Evolutionary conservation across 1,284 basidiomycete species (phyloP).

Genomic region (Puccinia brachypodii): DNA sequence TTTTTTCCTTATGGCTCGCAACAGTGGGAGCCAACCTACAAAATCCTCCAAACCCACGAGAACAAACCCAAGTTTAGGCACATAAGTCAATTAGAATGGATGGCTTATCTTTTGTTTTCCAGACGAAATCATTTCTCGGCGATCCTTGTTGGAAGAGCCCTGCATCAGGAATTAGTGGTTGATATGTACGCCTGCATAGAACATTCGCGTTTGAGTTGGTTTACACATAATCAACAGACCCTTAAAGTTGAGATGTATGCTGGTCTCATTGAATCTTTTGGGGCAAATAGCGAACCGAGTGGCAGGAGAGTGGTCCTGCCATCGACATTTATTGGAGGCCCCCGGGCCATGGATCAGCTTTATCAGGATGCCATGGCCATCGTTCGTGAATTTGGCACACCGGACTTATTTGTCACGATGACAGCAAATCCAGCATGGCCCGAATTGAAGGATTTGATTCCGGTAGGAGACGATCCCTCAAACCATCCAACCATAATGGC

Average conservation of each 20-base stretch:
- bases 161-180: conserved; percentile 3
- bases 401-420: conserved; percentile 59
- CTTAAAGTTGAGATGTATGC: conserved; percentile 52
- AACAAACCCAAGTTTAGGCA: conserved; percentile 52
- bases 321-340: conserved; percentile 57
- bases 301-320: conserved; percentile 55
- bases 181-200: conserved; percentile 15
- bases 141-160: conserved; percentile 57
- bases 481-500: conserved; percentile 62
- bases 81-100: conserved; percentile 16
- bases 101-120: background rate
- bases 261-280: background rate
- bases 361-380: conserved; percentile 58
- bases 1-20: conserved; percentile 20
- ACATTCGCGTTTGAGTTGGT: background rate
- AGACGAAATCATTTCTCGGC: background rate
- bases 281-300: background rate
- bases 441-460: conserved; percentile 60
- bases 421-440: conserved; percentile 59
- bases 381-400: conserved; percentile 55
- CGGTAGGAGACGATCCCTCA: conserved; percentile 58
- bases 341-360: conserved; percentile 57
- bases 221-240: background rate
- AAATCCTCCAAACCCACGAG: too few species aligned
- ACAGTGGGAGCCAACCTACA: conserved; percentile 1